Percentiles rank a stretch among this genome's conserved stretches.
Evolutionary conservation across 495 filamentous ascomycete genomes (phyloP).

Genomic region (Lasiosphaeria ovina): DNA sequence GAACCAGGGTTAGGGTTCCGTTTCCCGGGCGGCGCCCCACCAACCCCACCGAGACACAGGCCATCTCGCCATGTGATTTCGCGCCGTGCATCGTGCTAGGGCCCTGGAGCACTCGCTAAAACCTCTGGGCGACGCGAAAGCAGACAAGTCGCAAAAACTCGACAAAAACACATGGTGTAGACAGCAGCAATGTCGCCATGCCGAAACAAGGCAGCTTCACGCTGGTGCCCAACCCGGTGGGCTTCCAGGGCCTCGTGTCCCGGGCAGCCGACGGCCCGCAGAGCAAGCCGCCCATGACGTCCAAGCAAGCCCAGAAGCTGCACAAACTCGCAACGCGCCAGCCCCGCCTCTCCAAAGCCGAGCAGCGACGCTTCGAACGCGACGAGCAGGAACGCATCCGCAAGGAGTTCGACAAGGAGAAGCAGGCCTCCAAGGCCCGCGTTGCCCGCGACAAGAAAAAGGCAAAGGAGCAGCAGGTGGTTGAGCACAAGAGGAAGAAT

Average conservation of each 20-base stretch:
- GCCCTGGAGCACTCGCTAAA: too few relatives aligned
- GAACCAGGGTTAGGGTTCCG: too few relatives aligned
- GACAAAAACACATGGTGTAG: background rate
- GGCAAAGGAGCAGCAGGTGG: constrained; percentile 36
- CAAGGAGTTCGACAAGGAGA: constrained; percentile 46
- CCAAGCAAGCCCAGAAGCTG: constrained; percentile 43
- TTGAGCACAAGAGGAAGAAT: constrained; percentile 38
- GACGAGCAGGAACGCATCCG: constrained; percentile 46
- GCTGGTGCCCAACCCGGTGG: constrained; percentile 24
- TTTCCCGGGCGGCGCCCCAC: too few relatives aligned
- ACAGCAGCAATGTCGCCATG: constrained; percentile 15
- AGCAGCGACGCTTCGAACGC: constrained; percentile 39
- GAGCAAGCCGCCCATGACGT: constrained; percentile 35
- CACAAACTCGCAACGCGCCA: constrained; percentile 33
- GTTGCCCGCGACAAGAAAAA: constrained; percentile 43
- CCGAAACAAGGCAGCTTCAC: constrained; percentile 26
- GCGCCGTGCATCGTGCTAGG: too few relatives aligned
- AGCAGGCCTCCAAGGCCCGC: constrained; percentile 33
- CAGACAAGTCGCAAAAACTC: too few relatives aligned
- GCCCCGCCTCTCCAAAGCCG: constrained; percentile 40
- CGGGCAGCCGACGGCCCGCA: constrained; percentile 7
- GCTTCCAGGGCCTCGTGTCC: constrained; percentile 22
- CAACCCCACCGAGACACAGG: too few relatives aligned
- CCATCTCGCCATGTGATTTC: too few relatives aligned
- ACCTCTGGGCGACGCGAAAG: too few relatives aligned